A percentile compares a stretch with the other conserved stretches of the same genome.
Evolutionary conservation across 257 asterid genomes (phyloP).

Genomic region (Apocynum venetum): DNA sequence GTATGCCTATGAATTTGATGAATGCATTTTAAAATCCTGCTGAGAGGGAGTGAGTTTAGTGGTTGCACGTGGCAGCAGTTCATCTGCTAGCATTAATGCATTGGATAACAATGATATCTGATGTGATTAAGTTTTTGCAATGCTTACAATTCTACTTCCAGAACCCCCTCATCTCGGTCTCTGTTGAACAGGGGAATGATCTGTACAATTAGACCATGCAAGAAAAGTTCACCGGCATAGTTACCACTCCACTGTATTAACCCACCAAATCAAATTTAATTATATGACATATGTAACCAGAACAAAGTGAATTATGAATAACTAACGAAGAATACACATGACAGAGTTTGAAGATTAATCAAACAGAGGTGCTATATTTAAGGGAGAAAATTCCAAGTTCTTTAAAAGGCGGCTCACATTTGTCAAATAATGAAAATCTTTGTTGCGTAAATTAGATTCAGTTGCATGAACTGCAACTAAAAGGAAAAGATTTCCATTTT

Average conservation of each 20-base stretch:
- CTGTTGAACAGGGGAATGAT: conserved; percentile 67
- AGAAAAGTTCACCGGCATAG: not conserved
- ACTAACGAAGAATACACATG: not conserved
- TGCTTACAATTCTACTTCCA: conserved; percentile 58
- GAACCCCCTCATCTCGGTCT: conserved; percentile 67
- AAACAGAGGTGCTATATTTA: not conserved
- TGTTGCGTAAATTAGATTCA: too few relatives aligned
- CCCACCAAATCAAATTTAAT: not conserved
- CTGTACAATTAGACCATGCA: conserved; percentile 1
- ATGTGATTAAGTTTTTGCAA: conserved; percentile 64
- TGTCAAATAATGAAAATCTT: too few relatives aligned
- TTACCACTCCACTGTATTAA: not conserved
- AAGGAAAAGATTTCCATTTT: not conserved
- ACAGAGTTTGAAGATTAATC: not conserved
- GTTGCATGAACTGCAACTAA: too few relatives aligned
- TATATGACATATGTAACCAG: not conserved
- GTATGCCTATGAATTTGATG: too few relatives aligned
- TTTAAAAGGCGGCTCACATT: not conserved
- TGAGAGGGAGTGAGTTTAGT: conserved; percentile 41
- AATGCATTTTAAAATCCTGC: not conserved
- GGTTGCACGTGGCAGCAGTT: conserved; percentile 79
- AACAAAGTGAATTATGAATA: not conserved
- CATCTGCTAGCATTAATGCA: conserved; percentile 71
- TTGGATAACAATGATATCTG: conserved; percentile 71
- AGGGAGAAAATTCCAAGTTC: not conserved